Percentiles rank a stretch among this genome's conserved stretches.
phyloP scores from a whole-genome alignment of 2,329 filamentous ascomycete genomes.

The Leptographium radiaticola region DNA sequence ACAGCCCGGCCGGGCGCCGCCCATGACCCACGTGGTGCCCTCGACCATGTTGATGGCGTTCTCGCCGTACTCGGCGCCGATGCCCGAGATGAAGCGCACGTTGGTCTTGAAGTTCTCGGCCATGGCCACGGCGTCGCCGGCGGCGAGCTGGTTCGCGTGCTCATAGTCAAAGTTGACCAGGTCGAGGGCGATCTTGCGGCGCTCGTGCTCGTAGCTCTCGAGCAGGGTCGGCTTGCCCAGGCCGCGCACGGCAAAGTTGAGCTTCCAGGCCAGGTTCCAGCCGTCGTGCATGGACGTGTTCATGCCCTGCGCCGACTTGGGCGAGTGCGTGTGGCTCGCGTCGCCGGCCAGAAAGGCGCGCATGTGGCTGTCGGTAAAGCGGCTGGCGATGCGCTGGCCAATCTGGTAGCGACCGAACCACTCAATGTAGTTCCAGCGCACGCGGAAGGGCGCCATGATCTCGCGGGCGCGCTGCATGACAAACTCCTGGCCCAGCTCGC shows the following conservation, averaged over 20 bases:
- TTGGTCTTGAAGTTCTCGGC: conserved; percentile 54
- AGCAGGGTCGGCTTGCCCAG: conserved; percentile 41
- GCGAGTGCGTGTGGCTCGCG: conserved; percentile 53
- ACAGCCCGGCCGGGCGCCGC: conserved; percentile 36
- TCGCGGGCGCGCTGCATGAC: conserved; percentile 51
- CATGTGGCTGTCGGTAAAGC: conserved; percentile 50
- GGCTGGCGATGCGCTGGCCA: conserved; percentile 56
- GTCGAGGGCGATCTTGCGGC: conserved; percentile 47
- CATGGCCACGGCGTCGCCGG: conserved; percentile 43
- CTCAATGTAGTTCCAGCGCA: conserved; percentile 46
- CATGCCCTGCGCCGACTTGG: conserved; percentile 54
- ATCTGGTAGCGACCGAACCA: conserved; percentile 66
- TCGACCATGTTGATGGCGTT: conserved; percentile 33
- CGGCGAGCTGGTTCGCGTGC: conserved; percentile 29
- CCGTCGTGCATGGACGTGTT: conserved; percentile 49
- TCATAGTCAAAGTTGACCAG: conserved; percentile 45
- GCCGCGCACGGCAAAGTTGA: conserved; percentile 41
- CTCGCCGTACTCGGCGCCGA: conserved; percentile 45
- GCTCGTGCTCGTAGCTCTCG: conserved; percentile 48
- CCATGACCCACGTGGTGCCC: conserved; percentile 20
- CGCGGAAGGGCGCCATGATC: conserved; percentile 44
- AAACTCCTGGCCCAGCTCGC: conserved; percentile 39
- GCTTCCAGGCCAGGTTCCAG: conserved; percentile 49
- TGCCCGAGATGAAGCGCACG: conserved; percentile 53
- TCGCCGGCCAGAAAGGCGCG: conserved; percentile 50